Percentiles rank a stretch among this genome's conserved stretches.
These are phyloP conservation scores for Populus trichocarpa DNA, from an alignment of 441 rosid genomes.

Conservation along the genomic window DNA sequence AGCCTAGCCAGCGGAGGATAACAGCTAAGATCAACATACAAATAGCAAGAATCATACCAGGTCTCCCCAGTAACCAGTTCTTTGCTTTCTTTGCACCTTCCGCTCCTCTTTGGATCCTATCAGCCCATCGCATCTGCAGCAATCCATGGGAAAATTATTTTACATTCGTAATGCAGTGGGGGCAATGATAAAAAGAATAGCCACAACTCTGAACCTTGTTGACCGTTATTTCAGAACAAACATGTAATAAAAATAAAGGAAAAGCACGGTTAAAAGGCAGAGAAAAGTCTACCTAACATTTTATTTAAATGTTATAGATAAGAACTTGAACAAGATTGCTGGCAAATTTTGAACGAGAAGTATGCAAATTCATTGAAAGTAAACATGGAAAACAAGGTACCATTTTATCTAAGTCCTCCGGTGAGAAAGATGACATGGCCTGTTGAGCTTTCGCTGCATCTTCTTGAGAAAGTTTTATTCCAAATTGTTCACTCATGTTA, in stretches of 20 bases:
- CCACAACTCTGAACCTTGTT: neutral
- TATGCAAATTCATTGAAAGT: neutral
- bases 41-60: constrained; percentile 78
- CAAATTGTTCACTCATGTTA: constrained; percentile 87
- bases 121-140: constrained; percentile 89
- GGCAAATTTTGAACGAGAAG: neutral
- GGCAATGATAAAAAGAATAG: neutral
- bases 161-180: neutral
- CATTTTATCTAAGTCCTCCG: constrained; percentile 80
- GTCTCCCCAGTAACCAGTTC: constrained; percentile 83
- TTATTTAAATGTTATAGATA: neutral
- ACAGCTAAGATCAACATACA: constrained; percentile 76
- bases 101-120: constrained; percentile 72
- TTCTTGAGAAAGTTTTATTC: constrained; percentile 71
- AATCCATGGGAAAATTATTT: constrained; percentile 4
- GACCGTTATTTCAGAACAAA: neutral
- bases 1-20: constrained; percentile 73
- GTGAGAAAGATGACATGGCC: constrained; percentile 87
- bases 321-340: neutral
- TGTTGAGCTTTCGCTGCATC: constrained; percentile 87
- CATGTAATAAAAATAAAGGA: neutral
- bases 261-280: neutral
- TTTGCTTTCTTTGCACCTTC: constrained; percentile 73
- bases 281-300: neutral
- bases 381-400: constrained; percentile 29